Conservation (phyloP, 1,284 basidiomycete species). For the Schizophyllum amplum region DNA sequence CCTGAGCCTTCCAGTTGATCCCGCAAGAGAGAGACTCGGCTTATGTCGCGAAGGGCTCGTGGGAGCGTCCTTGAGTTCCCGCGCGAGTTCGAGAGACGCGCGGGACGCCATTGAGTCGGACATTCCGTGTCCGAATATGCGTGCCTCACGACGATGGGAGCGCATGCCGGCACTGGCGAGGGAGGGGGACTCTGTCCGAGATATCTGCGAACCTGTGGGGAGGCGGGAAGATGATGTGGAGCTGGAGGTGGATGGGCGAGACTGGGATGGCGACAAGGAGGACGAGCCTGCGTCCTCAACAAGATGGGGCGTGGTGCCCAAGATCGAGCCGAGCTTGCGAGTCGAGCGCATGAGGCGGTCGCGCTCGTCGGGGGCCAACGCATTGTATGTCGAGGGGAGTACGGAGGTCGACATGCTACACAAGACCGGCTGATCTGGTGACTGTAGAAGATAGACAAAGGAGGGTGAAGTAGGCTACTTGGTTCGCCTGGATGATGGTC, state of each 20-base stretch:
- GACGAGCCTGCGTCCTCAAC: slow-evolving; percentile 7
- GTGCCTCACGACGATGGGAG: not conserved
- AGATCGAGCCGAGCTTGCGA: slow-evolving; percentile 9
- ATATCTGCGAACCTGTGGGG: not conserved
- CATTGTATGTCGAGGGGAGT: slow-evolving; percentile 9
- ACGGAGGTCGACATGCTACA: not conserved
- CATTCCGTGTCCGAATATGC: not conserved
- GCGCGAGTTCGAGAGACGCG: not conserved
- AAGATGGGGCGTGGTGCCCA: slow-evolving; percentile 11
- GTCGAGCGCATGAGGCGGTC: slow-evolving; percentile 11
- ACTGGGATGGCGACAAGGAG: not conserved
- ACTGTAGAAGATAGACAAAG: not conserved
- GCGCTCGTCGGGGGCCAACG: slow-evolving; percentile 9
- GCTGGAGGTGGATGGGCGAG: not conserved
- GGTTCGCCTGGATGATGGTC: not conserved
- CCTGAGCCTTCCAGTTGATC: not conserved
- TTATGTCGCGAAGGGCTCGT: not conserved
- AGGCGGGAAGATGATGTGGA: not conserved
- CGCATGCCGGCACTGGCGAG: not conserved
- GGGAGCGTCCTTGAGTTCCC: not conserved
- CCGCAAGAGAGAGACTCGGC: not conserved
- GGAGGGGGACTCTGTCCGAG: slow-evolving; percentile 1
- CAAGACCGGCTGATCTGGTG: not conserved
- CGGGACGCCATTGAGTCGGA: not conserved
- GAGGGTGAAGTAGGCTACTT: not conserved